Evolutionary conservation across 1,284 basidiomycete species (phyloP).

Genomic region (Schizopora paradoxa): DNA sequence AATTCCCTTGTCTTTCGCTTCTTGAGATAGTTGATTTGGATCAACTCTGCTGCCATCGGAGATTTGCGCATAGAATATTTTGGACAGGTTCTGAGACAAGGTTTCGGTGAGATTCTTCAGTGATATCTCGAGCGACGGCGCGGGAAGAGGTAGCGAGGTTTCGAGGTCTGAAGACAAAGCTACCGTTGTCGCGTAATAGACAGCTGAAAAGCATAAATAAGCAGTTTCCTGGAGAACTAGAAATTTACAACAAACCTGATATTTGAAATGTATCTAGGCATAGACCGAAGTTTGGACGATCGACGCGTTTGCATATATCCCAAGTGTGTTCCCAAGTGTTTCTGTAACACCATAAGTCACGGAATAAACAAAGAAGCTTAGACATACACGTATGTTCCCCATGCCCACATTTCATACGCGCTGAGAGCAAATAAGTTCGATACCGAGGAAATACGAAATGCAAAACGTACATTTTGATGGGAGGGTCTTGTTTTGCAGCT

Average conservation of each 20-base stretch:
- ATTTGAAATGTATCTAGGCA: conserved; percentile 32
- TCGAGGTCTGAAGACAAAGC: conserved; percentile 13
- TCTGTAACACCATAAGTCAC: conserved; percentile 16
- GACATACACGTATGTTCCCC: conserved; percentile 29
- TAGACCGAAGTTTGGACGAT: conserved; percentile 29
- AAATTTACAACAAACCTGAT: conserved; percentile 19
- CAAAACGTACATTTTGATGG: conserved; percentile 26
- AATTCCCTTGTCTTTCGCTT: conserved; percentile 25
- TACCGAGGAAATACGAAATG: not conserved
- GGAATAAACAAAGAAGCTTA: not conserved
- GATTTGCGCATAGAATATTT: conserved; percentile 32
- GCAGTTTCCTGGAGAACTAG: not conserved
- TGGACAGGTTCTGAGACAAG: conserved; percentile 18
- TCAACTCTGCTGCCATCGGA: conserved; percentile 26
- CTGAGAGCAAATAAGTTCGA: conserved; percentile 17
- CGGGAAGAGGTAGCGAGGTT: conserved; percentile 20
- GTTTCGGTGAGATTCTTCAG: conserved; percentile 22
- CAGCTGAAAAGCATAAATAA: conserved; percentile 17
- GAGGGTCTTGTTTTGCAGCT: conserved; percentile 26
- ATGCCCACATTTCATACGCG: conserved; percentile 32
- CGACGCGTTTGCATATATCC: conserved; percentile 30
- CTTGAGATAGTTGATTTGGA: conserved; percentile 18
- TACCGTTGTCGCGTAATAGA: conserved; percentile 19
- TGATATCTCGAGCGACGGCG: conserved; percentile 3
- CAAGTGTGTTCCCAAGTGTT: conserved; percentile 31